Evolutionary conservation across 345 rosid genomes (phyloP).

Genomic region (Citrus cavaleriei): DNA sequence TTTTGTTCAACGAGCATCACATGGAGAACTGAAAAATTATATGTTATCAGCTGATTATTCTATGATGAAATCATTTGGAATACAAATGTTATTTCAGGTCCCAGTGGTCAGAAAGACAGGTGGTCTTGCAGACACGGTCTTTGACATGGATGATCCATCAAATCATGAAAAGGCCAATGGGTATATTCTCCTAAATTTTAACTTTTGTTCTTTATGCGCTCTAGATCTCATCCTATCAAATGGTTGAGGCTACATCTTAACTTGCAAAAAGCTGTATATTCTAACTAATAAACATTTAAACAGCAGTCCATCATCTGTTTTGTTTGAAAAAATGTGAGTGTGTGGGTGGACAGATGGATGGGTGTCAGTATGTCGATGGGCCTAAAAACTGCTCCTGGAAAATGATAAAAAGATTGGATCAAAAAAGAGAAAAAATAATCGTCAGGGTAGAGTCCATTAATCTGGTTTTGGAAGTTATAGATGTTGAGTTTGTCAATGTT

Average conservation of each 20-base stretch:
- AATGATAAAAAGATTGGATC: background rate
- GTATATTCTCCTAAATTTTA: slow-evolving; percentile 20
- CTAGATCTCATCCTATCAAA: background rate
- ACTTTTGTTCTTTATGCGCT: background rate
- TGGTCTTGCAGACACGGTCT: slow-evolving; percentile 63
- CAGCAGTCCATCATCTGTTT: background rate
- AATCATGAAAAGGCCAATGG: slow-evolving; percentile 46
- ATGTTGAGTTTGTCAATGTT: no score
- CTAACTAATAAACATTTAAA: background rate
- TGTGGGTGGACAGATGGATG: background rate
- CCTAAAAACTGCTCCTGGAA: background rate
- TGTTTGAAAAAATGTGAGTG: background rate
- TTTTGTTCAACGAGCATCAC: background rate
- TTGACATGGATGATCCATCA: slow-evolving; percentile 44
- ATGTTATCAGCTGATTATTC: background rate
- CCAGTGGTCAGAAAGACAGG: slow-evolving; percentile 60
- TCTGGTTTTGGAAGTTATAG: no score
- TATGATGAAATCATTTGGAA: background rate
- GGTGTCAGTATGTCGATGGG: background rate
- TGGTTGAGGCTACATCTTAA: background rate
- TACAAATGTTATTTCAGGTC: slow-evolving; percentile 32
- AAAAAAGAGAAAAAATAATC: background rate
- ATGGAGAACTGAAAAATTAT: background rate
- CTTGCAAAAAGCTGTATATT: background rate
- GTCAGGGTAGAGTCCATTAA: no score